Evolutionary conservation across 1,139 yeast genomes (phyloP), one percentile per base, ranked within the genome.

Genomic region (Candida mesenterica): DNA sequence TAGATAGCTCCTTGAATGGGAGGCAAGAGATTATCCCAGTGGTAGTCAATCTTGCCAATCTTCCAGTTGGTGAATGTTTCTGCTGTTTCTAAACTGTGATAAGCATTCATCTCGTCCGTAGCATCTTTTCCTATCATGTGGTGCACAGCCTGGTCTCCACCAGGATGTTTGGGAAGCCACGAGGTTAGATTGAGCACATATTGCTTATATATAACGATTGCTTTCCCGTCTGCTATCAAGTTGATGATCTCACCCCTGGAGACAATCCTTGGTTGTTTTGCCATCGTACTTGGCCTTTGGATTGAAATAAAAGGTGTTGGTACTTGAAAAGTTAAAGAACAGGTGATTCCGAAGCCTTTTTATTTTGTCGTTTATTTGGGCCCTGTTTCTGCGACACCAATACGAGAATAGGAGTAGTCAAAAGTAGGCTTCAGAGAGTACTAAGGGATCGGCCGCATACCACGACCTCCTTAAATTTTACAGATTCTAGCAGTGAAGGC

Each of bases 81-180:
- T 10, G 73, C 60, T 0, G 95, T 75, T 33, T 77, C 82, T 13
- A 68, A 75, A 22, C 78, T 61, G 53, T 88, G 96, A 52, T 86
- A 83, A 8, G 90, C 90, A 37, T 79, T 74, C 86, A 88, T 87
- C 56, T 88, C 96, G 54, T 87, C 95, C 1, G 94, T 81, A 7
- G 96, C 95, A 59, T 88, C 96, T 41, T 92, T 65, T 3, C 96
- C 97, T 5, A 88, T 75, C 82, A 88, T 73, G 57, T 88, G 96
- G 45, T 68, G 68, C 10, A 88, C 82, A 0, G 95, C 90, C 50
- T 79, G 82, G 44, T 83, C 92, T 7, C 97, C 96, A 13, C 97
- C 96, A 0, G 96, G 96, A 57, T 88, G 96, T 33, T 53, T 67
- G 17, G 68, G 65, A 24, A 88, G 59, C 96, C 96, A 88, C 8